Evolutionary conservation across 495 filamentous ascomycete genomes (phyloP), one percentile per base, ranked within the genome.

Genomic region (Aspergillus sclerotioniger): DNA sequence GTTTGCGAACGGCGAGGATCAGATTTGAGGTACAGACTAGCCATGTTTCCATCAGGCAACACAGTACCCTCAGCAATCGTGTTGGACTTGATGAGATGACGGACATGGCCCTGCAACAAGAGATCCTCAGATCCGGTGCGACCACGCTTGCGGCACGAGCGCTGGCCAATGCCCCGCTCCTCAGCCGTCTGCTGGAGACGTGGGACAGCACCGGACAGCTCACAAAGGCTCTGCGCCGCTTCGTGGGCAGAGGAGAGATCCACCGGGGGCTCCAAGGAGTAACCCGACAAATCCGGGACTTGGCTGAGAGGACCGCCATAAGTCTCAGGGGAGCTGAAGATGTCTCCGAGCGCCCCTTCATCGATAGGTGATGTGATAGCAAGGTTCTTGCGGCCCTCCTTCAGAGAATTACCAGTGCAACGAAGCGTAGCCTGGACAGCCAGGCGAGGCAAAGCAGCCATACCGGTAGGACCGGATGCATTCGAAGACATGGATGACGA

Each of bases 401-500:
- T 76, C 21, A 77, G 48, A 2, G 69, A 72, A 47, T 74, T 78
- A 62, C 86, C 90, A 69, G 87, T 88, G 69, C 83, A 89, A 58
- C 90, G 88, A 77, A 85, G 87, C 65, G 90, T 91, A 79, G 91
- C 91, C 82, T 87, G 87, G 65, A 88, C 83, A 66, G 90, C 90
- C 84, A 90, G 53, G 62, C 76, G 84, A 81, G 83, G 81, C 67
- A 75, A 82, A 71, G 69, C 72, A 63, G 86, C 83, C 82, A 85
- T 13, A 15, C 10, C 88, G 79, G 77, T 80, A 62, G 79, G 77
- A 60, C 80, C 77, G 51, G 86, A 89, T 45, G 87, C 85, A 67
- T 77, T 85, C 61, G 85, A 89, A 16, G 87, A 89, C 71, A 88
- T 84, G 1, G 87, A 89, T 62, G 87, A 90, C 37, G 86, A 89